Conservation (phyloP, 345 rosid species). For the Noccaea caerulescens region DNA sequence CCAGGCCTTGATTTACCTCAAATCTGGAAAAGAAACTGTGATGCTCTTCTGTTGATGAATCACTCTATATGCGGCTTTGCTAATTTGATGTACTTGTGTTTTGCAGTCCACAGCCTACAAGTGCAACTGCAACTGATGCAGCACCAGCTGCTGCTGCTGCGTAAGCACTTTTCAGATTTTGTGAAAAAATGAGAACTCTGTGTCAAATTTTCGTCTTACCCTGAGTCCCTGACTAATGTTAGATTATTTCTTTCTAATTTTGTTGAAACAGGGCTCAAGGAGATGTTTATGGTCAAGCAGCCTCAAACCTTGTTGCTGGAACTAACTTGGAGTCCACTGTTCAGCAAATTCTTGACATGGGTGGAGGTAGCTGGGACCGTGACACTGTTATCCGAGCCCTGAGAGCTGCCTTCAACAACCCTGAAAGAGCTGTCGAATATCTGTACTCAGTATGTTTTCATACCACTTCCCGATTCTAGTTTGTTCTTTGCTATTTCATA, state of each 20-base stretch:
- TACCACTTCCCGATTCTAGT: slow-evolving; percentile 2
- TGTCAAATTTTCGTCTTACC: background rate
- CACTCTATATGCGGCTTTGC: background rate
- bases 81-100: slow-evolving; percentile 22
- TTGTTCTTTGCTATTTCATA: background rate
- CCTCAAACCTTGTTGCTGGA: slow-evolving; percentile 94
- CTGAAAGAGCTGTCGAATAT: slow-evolving; percentile 98
- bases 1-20: background rate
- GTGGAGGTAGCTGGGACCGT: slow-evolving; percentile 96
- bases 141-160: slow-evolving; percentile 45
- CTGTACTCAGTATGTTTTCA: slow-evolving; percentile 70
- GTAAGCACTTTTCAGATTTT: slow-evolving; percentile 48
- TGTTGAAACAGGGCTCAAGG: slow-evolving; percentile 57
- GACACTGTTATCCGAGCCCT: slow-evolving; percentile 87
- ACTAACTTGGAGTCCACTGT: slow-evolving; percentile 71
- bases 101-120: slow-evolving; percentile 40
- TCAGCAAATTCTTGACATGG: slow-evolving; percentile 96
- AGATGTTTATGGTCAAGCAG: slow-evolving; percentile 83
- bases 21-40: background rate
- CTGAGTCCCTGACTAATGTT: slow-evolving; percentile 13
- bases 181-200: no score
- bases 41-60: slow-evolving; percentile 14
- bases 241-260: background rate
- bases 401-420: slow-evolving; percentile 92
- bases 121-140: slow-evolving; percentile 33